A percentile compares a stretch with the other conserved stretches of the same genome.
Evolutionary conservation across 805 yeast species (phyloP).

Genomic region (Candida quercuum): DNA sequence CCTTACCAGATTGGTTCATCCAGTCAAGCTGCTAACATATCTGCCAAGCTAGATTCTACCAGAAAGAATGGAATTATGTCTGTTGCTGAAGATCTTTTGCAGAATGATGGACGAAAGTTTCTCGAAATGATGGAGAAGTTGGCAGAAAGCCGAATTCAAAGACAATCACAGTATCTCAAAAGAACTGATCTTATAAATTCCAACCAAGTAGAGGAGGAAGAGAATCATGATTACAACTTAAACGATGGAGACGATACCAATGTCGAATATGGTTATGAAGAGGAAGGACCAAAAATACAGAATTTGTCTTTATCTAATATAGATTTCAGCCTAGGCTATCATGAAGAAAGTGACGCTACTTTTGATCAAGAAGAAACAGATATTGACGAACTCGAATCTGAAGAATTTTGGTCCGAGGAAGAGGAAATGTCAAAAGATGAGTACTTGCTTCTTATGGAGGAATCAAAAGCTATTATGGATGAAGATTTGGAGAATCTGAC

Average conservation of each 20-base stretch:
- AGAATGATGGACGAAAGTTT: constrained; percentile 73
- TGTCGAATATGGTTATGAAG: not conserved
- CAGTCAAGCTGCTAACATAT: not conserved
- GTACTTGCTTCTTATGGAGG: not conserved
- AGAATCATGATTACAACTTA: constrained; percentile 23
- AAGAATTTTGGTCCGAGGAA: constrained; percentile 1
- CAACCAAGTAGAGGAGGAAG: constrained; percentile 25
- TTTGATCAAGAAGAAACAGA: constrained; percentile 7
- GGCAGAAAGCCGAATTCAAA: constrained; percentile 45
- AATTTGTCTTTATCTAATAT: not conserved
- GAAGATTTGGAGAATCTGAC: constrained; percentile 1
- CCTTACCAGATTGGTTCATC: not conserved
- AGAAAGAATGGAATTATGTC: constrained; percentile 40
- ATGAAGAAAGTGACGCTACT: constrained; percentile 19
- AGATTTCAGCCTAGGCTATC: constrained; percentile 10
- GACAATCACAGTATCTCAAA: constrained; percentile 15
- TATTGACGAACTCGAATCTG: constrained; percentile 2
- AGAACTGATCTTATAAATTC: constrained; percentile 12
- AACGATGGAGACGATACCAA: constrained; percentile 19
- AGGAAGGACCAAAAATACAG: not conserved
- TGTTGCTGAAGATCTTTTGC: constrained; percentile 75
- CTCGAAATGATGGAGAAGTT: constrained; percentile 75
- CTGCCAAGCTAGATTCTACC: not conserved
- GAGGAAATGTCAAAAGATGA: not conserved
- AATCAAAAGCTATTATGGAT: not conserved